Evolutionary conservation across 306 rosid genomes (phyloP).

Genomic region (Potentilla sterilis): DNA sequence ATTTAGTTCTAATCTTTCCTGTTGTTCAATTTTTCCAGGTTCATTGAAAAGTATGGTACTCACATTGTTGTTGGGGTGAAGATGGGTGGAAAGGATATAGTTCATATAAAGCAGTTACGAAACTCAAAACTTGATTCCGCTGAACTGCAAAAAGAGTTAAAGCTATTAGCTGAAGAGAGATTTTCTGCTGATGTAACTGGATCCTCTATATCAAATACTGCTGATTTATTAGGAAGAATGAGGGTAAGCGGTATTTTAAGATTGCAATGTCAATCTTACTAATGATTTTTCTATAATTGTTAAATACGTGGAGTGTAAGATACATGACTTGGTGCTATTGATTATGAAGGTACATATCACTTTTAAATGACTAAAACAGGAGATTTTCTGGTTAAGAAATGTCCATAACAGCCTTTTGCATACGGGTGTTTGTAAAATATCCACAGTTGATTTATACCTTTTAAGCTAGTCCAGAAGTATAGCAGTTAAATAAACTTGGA

Average conservation of each 20-base stretch:
- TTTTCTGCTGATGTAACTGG: constrained; percentile 48
- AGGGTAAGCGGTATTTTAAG: constrained; percentile 38
- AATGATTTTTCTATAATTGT: background rate
- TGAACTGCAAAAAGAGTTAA: constrained; percentile 70
- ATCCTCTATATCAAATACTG: constrained; percentile 31
- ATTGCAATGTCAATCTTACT: background rate
- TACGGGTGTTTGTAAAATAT: background rate
- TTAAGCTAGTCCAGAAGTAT: background rate
- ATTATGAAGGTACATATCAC: background rate
- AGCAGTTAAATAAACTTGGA: background rate
- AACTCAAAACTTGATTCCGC: constrained; percentile 49
- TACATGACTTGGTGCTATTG: background rate
- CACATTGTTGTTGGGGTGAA: constrained; percentile 84
- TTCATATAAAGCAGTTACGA: constrained; percentile 68
- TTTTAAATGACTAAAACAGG: background rate
- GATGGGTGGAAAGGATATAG: constrained; percentile 94
- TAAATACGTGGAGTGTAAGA: background rate
- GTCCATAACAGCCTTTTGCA: background rate
- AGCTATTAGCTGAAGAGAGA: constrained; percentile 70
- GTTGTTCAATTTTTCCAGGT: constrained; percentile 50
- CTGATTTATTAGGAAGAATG: constrained; percentile 39
- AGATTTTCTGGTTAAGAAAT: background rate
- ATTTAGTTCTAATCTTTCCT: background rate
- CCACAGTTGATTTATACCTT: background rate
- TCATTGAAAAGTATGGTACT: constrained; percentile 86